Percentiles rank a stretch among this genome's conserved stretches.
phyloP scores from a whole-genome alignment of 75 land plant species.

The Cunninghamia lanceolata region DNA sequence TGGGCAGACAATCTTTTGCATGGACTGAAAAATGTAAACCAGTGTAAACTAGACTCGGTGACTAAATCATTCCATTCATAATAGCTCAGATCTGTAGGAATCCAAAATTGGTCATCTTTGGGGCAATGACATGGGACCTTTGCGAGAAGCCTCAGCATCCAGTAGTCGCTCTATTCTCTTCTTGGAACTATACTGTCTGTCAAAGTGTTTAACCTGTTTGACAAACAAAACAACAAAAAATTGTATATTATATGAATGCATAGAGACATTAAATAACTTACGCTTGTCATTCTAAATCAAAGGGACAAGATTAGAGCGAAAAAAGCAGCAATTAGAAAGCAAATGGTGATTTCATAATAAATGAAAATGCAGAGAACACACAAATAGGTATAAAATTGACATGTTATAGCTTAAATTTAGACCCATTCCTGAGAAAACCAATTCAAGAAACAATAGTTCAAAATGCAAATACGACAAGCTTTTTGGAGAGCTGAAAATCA shows the following conservation, averaged over 20 bases:
- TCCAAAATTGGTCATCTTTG: conserved; percentile 18
- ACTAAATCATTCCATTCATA: background rate
- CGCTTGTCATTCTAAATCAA: background rate
- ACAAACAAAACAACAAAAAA: background rate
- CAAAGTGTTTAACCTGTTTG: conserved; percentile 90
- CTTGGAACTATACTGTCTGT: conserved; percentile 69
- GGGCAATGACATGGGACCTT: conserved; percentile 78
- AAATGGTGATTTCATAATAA: background rate
- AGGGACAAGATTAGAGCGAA: background rate
- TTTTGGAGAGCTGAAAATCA: no score
- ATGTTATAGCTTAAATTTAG: background rate
- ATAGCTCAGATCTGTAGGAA: background rate
- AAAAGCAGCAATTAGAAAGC: background rate
- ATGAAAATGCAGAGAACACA: background rate
- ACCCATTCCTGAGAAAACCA: background rate
- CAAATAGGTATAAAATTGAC: background rate
- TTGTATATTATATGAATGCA: background rate
- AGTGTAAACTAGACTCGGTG: background rate
- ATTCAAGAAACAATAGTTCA: background rate
- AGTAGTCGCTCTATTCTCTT: conserved; percentile 69
- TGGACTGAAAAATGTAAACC: background rate
- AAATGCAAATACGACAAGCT: background rate
- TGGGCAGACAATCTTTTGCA: background rate
- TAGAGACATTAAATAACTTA: background rate
- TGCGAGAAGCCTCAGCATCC: conserved; percentile 46